Evolutionary conservation across 257 asterid genomes (phyloP).

Genomic region (Solanum etuberosum): DNA sequence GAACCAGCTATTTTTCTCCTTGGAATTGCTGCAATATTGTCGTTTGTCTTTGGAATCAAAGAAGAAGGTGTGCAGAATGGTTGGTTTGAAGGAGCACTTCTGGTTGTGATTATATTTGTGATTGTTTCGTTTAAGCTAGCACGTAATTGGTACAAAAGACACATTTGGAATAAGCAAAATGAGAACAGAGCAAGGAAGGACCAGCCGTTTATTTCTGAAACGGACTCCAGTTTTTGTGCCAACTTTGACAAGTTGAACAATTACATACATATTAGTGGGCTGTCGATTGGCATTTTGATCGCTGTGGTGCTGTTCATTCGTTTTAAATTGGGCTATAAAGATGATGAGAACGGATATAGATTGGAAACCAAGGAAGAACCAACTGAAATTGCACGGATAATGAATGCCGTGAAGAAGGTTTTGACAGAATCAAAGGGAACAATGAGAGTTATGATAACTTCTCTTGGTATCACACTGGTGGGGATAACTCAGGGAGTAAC

Average conservation of each 20-base stretch:
- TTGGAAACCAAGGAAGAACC: conserved; percentile 23
- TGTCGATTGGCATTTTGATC: conserved; percentile 16
- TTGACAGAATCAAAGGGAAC: conserved; percentile 14
- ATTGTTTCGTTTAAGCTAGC: not conserved
- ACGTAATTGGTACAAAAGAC: not conserved
- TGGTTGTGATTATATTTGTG: not conserved
- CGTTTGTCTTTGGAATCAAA: conserved; percentile 17
- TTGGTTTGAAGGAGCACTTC: conserved; percentile 15
- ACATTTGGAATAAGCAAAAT: not conserved
- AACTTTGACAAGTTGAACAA: conserved; percentile 8
- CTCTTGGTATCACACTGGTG: conserved; percentile 11
- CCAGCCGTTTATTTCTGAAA: not conserved
- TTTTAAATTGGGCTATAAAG: not conserved
- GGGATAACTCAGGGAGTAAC: conserved; percentile 28
- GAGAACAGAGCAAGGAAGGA: not conserved
- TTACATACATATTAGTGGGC: conserved; percentile 5
- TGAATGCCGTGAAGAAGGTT: conserved; percentile 8
- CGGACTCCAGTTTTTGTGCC: conserved; percentile 6
- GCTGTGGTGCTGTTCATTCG: conserved; percentile 15
- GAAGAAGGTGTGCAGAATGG: conserved; percentile 11
- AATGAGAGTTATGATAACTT: conserved; percentile 11
- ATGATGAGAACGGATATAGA: conserved; percentile 8
- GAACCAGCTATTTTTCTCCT: not conserved
- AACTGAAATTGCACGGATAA: not conserved
- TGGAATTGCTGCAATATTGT: conserved; percentile 8